Base-by-base conservation (phyloP, 78 protist species). In the Dictyostelium brefeldianum region DNA sequence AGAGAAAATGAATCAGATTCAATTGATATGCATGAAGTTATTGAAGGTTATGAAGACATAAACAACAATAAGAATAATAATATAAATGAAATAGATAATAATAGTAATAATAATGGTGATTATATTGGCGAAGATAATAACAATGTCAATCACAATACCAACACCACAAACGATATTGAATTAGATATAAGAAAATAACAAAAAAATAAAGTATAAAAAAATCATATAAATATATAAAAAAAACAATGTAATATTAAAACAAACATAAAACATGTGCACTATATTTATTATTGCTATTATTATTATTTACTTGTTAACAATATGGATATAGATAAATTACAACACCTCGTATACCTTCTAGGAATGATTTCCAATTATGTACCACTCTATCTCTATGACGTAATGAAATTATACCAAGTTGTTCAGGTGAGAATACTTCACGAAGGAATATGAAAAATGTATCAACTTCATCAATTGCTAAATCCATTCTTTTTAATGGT, bases 291-390 rank as follows among this genome's bases (percentile, higher is more conserved):
- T n/a, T n/a, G n/a, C n/a, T 59, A 22, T 59, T 59, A 0, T n/a
- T 57, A n/a, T 59, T 59, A 59, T 59, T 12, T 22, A 57, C 10
- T 22, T 36, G 10, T 59, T 22, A 59, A n/a, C n/a, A 59, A 31
- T 12, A 6, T 69, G 59, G 54, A 85, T 85, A 85, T 11, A 85
- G 46, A 78, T 87, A 78, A 36, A 53, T 56, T 27, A 87, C 92
- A 29, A 77, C 70, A 54, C 74, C 78, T 4, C 83, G 47, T 5
- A 87, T 78, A 64, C 92, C 92, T 36, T 74, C 83, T 5, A 87
- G 17, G 56, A 87, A 87, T 29, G 79, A 62, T 77, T 87, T 87
- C 92, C 92, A 87, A 77, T 87, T 74, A 10, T 87, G 92, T 1
- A 78, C 83, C 6, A 87, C 65, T 8, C 92, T 57, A 50, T 87